Percentiles rank a stretch among this genome's conserved stretches.
These are phyloP conservation scores for Starmerella sp. DNA, from an alignment of 805 yeast species.

Conservation along the genomic window DNA sequence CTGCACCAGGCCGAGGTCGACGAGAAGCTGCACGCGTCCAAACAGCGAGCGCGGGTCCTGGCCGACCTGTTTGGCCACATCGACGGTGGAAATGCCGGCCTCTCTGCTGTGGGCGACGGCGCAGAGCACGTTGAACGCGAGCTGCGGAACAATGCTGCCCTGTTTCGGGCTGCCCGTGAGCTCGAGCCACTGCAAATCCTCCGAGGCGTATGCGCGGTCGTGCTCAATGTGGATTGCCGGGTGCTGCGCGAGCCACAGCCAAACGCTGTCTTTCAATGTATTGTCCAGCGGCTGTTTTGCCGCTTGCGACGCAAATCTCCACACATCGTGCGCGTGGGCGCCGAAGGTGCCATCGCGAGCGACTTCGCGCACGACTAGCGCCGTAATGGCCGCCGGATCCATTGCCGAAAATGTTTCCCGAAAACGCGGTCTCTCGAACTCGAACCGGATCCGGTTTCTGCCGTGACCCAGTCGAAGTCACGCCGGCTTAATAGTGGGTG, in stretches of 20 bases:
- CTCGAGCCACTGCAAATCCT: constrained; percentile 29
- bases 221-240: constrained; percentile 11
- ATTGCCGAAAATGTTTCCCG: background rate
- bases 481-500: background rate
- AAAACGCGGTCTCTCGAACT: background rate
- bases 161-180: constrained; percentile 29
- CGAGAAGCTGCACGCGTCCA: constrained; percentile 28
- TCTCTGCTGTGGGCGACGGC: constrained; percentile 33
- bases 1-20: constrained; percentile 29
- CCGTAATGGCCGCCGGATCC: constrained; percentile 3
- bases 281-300: constrained; percentile 13
- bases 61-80: constrained; percentile 29
- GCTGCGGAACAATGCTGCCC: constrained; percentile 27
- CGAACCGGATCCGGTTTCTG: background rate
- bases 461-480: constrained; percentile 1
- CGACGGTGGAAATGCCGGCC: constrained; percentile 30
- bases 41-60: constrained; percentile 34
- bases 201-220: constrained; percentile 25
- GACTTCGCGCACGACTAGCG: constrained; percentile 1
- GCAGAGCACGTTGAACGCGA: constrained; percentile 33
- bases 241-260: constrained; percentile 17
- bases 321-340: background rate
- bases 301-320: background rate
- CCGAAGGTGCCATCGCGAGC: constrained; percentile 1
- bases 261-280: constrained; percentile 11